phyloP scores from a whole-genome alignment of 768 basidiomycete species.

The Suillus placidus region DNA sequence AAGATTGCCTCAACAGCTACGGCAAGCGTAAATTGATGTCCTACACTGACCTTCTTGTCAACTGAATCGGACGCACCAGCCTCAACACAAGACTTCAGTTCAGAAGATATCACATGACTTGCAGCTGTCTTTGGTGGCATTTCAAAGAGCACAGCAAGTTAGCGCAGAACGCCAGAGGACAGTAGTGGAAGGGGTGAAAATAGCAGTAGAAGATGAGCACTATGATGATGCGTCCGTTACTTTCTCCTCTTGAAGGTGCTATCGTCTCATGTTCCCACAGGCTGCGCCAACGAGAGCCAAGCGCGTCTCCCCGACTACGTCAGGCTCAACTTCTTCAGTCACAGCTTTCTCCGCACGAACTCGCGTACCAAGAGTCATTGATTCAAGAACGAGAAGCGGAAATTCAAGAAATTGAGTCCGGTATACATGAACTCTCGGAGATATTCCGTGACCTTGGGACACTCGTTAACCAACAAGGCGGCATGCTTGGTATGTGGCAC shows the following conservation, averaged over 20 bases:
- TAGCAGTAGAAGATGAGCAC: slow-evolving; percentile 73
- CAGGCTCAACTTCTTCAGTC: slow-evolving; percentile 72
- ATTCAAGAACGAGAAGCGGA: slow-evolving; percentile 83
- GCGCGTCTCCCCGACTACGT: slow-evolving; percentile 57
- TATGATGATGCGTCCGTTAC: neutral
- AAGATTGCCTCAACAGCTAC: slow-evolving; percentile 72
- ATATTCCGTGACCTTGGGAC: slow-evolving; percentile 97
- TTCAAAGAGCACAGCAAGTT: slow-evolving; percentile 88
- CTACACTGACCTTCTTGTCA: neutral
- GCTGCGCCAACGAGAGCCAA: slow-evolving; percentile 33
- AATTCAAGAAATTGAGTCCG: slow-evolving; percentile 94
- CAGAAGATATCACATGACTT: slow-evolving; percentile 95
- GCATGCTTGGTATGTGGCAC: slow-evolving; percentile 78
- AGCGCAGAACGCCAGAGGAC: slow-evolving; percentile 90
- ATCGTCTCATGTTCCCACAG: slow-evolving; percentile 1
- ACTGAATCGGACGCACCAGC: slow-evolving; percentile 42
- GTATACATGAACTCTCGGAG: slow-evolving; percentile 93
- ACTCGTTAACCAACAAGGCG: slow-evolving; percentile 91
- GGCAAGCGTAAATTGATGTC: slow-evolving; percentile 49
- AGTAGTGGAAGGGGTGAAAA: slow-evolving; percentile 84
- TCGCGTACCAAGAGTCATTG: slow-evolving; percentile 94
- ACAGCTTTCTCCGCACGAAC: slow-evolving; percentile 86
- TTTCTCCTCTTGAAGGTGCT: neutral
- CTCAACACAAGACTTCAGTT: slow-evolving; percentile 78
- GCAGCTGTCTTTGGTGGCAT: slow-evolving; percentile 84